Conservation (phyloP, 31 red algal genomes). For the Odonthalia washingtoniensis region DNA sequence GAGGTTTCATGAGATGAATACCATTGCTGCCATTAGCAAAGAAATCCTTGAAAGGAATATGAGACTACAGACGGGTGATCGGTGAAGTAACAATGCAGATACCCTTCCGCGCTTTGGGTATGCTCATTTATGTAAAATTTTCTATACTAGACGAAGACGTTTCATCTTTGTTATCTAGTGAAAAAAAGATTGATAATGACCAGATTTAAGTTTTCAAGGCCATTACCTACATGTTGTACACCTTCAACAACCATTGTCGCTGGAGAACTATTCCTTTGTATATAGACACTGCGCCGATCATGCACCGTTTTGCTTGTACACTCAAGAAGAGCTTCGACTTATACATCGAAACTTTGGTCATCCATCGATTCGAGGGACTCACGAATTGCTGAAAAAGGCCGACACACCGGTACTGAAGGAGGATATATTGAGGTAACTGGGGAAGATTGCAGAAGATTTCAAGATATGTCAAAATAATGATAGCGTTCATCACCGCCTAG, state of each 20-base stretch:
- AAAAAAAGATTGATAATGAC: too few species aligned
- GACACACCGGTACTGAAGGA: neutral
- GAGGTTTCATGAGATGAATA: neutral
- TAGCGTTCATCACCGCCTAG: neutral
- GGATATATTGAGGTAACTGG: neutral
- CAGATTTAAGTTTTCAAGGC: too few species aligned
- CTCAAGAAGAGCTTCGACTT: too few species aligned
- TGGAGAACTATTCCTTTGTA: too few species aligned
- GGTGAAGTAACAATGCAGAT: neutral
- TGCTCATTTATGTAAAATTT: conserved; percentile 28
- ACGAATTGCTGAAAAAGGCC: neutral
- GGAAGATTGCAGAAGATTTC: conserved; percentile 16
- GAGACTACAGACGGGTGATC: neutral
- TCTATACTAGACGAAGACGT: neutral
- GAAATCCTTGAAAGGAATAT: neutral
- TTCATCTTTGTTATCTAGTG: neutral
- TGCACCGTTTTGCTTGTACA: too few species aligned
- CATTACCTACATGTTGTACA: too few species aligned
- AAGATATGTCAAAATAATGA: conserved; percentile 4
- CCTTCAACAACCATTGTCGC: too few species aligned
- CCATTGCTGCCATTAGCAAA: neutral
- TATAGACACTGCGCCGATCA: too few species aligned
- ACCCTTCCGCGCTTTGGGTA: conserved; percentile 9
- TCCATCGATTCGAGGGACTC: neutral
- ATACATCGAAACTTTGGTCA: conserved; percentile 32